phyloP scores from a whole-genome alignment of 441 rosid species.

The Pelargonium exstipulatum region DNA sequence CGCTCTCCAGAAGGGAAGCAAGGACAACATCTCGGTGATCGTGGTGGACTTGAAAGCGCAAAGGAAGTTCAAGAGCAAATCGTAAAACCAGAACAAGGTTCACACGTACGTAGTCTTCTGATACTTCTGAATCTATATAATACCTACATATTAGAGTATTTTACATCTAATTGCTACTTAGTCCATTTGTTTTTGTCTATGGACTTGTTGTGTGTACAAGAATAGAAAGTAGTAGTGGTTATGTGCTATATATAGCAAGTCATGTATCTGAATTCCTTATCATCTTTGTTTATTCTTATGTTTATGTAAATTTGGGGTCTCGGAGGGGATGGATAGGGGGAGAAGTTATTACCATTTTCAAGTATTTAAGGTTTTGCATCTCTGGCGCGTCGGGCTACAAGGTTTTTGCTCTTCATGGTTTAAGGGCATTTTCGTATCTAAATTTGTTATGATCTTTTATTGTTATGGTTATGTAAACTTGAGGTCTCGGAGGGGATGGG shows the following conservation, averaged over 20 bases:
- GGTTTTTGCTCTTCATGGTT: no score
- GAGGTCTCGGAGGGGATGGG: no score
- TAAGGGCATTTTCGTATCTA: no score
- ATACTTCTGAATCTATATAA: neutral
- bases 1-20: slow-evolving; percentile 80
- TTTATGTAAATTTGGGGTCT: neutral
- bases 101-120: neutral
- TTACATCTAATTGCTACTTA: neutral
- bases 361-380: no score
- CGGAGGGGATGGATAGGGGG: neutral
- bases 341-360: neutral
- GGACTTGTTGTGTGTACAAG: neutral
- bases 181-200: neutral
- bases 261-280: neutral
- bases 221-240: neutral
- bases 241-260: neutral
- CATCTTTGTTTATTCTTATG: neutral
- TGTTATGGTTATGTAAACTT: no score
- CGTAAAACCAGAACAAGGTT: slow-evolving; percentile 28
- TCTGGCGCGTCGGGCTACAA: no score
- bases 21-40: slow-evolving; percentile 65
- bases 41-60: slow-evolving; percentile 85
- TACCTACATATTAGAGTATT: neutral
- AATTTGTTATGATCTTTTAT: no score
- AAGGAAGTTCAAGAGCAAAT: slow-evolving; percentile 70